phyloP scores from a whole-genome alignment of 2,329 filamentous ascomycete genomes.

The Cadophora malorum region DNA sequence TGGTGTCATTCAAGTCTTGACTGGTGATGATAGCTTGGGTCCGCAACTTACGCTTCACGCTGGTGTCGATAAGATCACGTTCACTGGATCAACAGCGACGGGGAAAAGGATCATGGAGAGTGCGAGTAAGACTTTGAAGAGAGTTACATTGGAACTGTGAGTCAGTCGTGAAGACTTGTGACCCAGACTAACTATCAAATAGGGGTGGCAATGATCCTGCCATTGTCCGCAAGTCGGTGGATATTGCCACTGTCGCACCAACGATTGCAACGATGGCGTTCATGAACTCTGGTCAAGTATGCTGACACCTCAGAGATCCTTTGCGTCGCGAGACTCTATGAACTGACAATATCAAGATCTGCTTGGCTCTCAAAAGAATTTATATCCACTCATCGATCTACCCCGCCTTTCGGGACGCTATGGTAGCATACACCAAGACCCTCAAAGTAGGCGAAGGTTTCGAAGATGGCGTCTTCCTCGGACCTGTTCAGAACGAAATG shows the following conservation, averaged over 20 bases:
- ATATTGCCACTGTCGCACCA: constrained; percentile 53
- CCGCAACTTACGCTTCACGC: constrained; percentile 59
- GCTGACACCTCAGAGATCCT: background rate
- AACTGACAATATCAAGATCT: too few species aligned
- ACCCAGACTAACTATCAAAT: background rate
- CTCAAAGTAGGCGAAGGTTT: constrained; percentile 49
- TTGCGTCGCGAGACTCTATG: too few species aligned
- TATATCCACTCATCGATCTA: constrained; percentile 68
- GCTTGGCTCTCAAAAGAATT: constrained; percentile 62
- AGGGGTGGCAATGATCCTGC: constrained; percentile 59
- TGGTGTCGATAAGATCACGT: constrained; percentile 62
- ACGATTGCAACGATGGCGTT: constrained; percentile 56
- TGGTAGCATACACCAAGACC: constrained; percentile 53
- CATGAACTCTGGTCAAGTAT: constrained; percentile 53
- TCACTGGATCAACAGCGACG: constrained; percentile 62
- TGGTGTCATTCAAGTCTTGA: constrained; percentile 62
- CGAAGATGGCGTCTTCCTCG: constrained; percentile 51
- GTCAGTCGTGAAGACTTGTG: background rate
- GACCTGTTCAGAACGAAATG: constrained; percentile 69
- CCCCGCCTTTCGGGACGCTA: constrained; percentile 56
- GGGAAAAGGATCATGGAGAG: constrained; percentile 57
- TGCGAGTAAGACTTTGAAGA: constrained; percentile 58
- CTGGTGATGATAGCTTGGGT: constrained; percentile 60
- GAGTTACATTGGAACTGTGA: constrained; percentile 44
- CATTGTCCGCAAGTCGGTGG: constrained; percentile 60